Evolutionary conservation across 371 early-diverging fungal species (phyloP), one percentile per base, ranked within the genome.

Genomic region (Vavraia culicis): DNA sequence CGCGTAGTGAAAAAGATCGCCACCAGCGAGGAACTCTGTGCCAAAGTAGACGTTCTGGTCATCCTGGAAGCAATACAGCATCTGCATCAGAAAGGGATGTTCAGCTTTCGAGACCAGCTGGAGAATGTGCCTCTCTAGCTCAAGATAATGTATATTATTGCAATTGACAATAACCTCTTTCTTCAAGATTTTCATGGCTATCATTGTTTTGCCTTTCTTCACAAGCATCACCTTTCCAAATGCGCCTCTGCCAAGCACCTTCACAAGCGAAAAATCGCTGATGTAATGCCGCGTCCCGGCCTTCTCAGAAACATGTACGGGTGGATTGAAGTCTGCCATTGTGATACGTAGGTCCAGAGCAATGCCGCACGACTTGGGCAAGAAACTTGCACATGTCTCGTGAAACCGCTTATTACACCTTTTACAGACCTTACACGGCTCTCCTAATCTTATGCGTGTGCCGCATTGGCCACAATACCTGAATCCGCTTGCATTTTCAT

Each of bases 391-490:
- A 72, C 94, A 93, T 1, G 72, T 72, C 0, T 74, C 69, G 69
- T 93, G 94, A 56, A 80, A 80, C 0, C 77, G 72, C 13, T 76
- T 58, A 19, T 62, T 58, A 71, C 94, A 93, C 67, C 68, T 69
- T 0, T 41, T 46, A 58, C 76, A 77, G 37, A 47, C 42, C 15
- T 47, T 43, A n/a, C 58, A 60, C 40, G 58, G 52, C 8, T 56
- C 56, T n/a, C 84, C 82, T 3, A 88, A 65, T 1, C 85, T 75
- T 15, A 93, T 75, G 74, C 85, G 78, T 41, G 77, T 77, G 22
- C 91, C 91, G 73, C 94, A 93, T 67, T 93, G 91, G 59, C 78
- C 77, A 69, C 94, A 93, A 85, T 88, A 91, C 59, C 77, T 75
- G 18, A 83, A 78, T 15, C 76, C 77, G 47, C 80, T 71, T 42